Percentiles rank a stretch among this genome's conserved stretches.
phyloP scores from a whole-genome alignment of 805 yeast species.

The Saccharomycopsis guyanensis region DNA sequence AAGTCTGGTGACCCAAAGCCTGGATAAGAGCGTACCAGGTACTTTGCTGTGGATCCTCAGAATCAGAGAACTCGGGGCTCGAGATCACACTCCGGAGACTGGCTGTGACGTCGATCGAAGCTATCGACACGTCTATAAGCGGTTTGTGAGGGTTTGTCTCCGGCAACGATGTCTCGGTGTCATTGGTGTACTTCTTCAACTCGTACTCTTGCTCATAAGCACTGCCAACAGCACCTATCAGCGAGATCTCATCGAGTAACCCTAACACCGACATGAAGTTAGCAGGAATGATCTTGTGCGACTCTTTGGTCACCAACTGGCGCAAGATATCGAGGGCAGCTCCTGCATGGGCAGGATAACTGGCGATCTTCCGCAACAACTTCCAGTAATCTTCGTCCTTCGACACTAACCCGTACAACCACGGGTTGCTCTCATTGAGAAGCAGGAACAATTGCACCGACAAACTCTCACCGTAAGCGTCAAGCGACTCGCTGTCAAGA shows the following conservation, averaged over 20 bases:
- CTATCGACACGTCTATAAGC: conserved; percentile 49
- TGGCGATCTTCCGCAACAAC: conserved; percentile 40
- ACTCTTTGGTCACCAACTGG: conserved; percentile 28
- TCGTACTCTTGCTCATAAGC: conserved; percentile 65
- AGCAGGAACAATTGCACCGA: neutral
- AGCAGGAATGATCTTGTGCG: conserved; percentile 33
- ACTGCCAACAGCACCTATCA: conserved; percentile 73
- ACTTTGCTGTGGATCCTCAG: conserved; percentile 27
- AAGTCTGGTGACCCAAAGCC: conserved; percentile 82
- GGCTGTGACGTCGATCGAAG: conserved; percentile 55
- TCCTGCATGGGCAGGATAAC: conserved; percentile 35
- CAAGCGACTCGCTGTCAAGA: conserved; percentile 5
- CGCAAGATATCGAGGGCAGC: conserved; percentile 43
- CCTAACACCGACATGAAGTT: conserved; percentile 66
- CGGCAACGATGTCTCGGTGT: conserved; percentile 27
- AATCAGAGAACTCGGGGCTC: conserved; percentile 29
- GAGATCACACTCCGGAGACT: conserved; percentile 36
- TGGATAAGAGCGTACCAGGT: conserved; percentile 54
- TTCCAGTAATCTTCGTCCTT: conserved; percentile 40
- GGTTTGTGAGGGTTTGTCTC: conserved; percentile 40
- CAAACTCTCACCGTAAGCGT: conserved; percentile 19
- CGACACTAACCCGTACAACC: no score
- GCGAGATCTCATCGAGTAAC: conserved; percentile 68
- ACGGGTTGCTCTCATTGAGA: neutral
- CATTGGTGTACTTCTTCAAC: conserved; percentile 35